phyloP scores from a whole-genome alignment of 177 flowering plant genomes.

The Telopea speciosissima region DNA sequence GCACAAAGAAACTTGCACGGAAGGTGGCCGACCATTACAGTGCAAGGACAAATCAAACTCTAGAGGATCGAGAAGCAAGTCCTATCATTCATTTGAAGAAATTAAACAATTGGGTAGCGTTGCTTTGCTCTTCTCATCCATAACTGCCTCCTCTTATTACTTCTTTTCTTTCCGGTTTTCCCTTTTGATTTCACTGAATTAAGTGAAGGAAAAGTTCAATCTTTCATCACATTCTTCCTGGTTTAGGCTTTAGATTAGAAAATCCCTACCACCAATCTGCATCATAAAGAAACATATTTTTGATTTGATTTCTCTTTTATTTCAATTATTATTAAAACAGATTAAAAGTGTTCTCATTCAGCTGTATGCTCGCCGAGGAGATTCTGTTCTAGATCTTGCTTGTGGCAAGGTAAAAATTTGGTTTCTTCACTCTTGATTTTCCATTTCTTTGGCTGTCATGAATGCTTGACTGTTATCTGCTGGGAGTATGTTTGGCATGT shows the following conservation, averaged over 20 bases:
- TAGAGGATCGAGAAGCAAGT: constrained; percentile 96
- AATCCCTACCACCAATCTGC: background rate
- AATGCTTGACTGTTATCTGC: background rate
- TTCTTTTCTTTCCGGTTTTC: background rate
- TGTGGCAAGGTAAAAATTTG: constrained; percentile 76
- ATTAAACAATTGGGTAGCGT: constrained; percentile 86
- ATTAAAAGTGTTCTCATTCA: constrained; percentile 81
- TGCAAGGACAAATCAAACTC: constrained; percentile 83
- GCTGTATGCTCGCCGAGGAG: constrained; percentile 77
- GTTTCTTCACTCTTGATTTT: background rate
- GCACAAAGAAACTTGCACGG: constrained; percentile 57
- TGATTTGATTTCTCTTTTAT: background rate
- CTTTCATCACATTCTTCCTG: background rate
- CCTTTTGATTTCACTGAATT: background rate
- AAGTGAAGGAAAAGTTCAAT: background rate
- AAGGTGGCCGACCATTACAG: constrained; percentile 97
- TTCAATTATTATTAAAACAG: background rate
- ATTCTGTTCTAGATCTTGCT: constrained; percentile 93
- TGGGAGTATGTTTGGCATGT: background rate
- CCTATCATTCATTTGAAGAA: constrained; percentile 96
- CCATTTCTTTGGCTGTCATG: background rate
- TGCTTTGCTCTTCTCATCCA: background rate
- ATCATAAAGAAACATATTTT: too few species aligned
- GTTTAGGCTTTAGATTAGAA: background rate
- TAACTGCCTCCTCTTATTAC: too few species aligned